Evolutionary conservation across 768 basidiomycete genomes (phyloP).

Genomic region (Boletellus sp.): DNA sequence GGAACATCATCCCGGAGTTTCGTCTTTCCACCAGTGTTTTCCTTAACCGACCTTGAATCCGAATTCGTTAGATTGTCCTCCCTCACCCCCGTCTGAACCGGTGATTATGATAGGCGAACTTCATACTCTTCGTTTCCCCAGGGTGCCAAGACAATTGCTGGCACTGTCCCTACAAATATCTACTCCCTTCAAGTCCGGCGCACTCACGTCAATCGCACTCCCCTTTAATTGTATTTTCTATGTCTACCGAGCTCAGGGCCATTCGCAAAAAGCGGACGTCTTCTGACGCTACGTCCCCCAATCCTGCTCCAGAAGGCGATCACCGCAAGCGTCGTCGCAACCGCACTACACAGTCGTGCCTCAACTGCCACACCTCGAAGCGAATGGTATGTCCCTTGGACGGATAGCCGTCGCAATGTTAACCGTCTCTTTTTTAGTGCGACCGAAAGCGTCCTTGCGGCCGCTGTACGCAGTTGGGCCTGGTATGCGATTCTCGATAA

Average conservation of each 20-base stretch:
- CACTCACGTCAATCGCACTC: conserved; percentile 1
- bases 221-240: conserved; percentile 9
- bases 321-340: conserved; percentile 65
- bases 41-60: conserved; percentile 2
- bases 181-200: not conserved
- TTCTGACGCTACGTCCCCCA: conserved; percentile 23
- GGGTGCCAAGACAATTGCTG: conserved; percentile 21
- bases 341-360: conserved; percentile 68
- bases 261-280: conserved; percentile 32
- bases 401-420: not conserved
- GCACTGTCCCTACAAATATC: conserved; percentile 29
- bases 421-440: conserved; percentile 30
- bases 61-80: conserved; percentile 13
- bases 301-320: conserved; percentile 42
- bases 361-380: conserved; percentile 72
- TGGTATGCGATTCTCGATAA: conserved; percentile 32
- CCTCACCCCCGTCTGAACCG: conserved; percentile 4
- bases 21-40: conserved; percentile 12
- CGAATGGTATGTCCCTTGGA: conserved; percentile 50
- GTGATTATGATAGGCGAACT: conserved; percentile 9
- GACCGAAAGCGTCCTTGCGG: conserved; percentile 48
- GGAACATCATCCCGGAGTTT: conserved; percentile 13
- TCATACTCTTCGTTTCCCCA: not conserved
- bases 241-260: conserved; percentile 27
- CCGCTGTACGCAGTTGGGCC: conserved; percentile 40